Base-by-base conservation (phyloP, 2,329 filamentous ascomycete genomes). In the Hyphodiscus sp. region DNA sequence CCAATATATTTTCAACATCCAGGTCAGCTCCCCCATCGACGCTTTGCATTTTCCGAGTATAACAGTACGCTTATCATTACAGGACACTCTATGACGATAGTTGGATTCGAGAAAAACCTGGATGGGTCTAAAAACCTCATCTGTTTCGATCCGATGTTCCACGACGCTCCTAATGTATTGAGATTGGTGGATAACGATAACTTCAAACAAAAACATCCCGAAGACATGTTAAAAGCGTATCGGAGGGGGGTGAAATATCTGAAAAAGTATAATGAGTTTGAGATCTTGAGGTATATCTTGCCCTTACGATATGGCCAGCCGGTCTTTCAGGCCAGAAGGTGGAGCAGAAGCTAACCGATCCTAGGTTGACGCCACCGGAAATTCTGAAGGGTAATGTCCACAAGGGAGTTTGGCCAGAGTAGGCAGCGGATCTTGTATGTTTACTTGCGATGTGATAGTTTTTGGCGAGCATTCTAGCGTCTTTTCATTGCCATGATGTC, bases 1-100 rank as follows among this genome's bases (percentile, higher is more conserved):
- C 91, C 94, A 0, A 85, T 97, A 42, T 97, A 96, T 70, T 83
- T 96, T 57, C 92, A 97, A 67, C 89, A 94, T 62, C 82, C 83
- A 59, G 86, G 84, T 19, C 7, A 38, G 54, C 69, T 58, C 29
- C 5, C 20, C 15, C 9, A 16, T 43, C 20, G 30, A 20, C 20
- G 9, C 29, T 26, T 51, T 10, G 45, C 7, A 8, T 33, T 15
- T 33, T 47, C 19, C 11, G 23, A 29, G 23, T 23, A 15, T n/a
- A n/a, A 16, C 18, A 47, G 19, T 15, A 30, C 11, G 23, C 13
- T 38, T 30, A 41, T n/a, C 38, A 18, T n/a, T 9, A 1, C 23
- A 78, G 89, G 91, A 2, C 92, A 97, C 68, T 96, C 91, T 1
- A 77, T 96, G 74, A 95, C 90, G 0, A 90, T 97, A 49, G 76